phyloP scores from a whole-genome alignment of 2,329 filamentous ascomycete species.

The Xylaria sp. region DNA sequence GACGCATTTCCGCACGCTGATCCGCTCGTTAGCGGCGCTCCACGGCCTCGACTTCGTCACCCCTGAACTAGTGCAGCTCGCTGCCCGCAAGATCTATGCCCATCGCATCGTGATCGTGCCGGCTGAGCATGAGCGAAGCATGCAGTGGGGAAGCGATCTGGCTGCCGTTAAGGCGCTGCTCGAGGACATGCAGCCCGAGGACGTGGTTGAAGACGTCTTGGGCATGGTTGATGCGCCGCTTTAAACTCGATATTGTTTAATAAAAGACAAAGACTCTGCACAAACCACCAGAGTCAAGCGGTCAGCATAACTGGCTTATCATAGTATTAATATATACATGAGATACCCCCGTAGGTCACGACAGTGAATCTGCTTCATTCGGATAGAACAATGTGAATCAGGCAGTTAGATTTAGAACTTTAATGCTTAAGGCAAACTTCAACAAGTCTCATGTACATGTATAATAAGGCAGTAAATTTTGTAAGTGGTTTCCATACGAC shows the following conservation, averaged over 20 bases:
- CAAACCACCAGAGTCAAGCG: not conserved
- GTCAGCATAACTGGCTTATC: not conserved
- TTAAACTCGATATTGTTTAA: slow-evolving; percentile 42
- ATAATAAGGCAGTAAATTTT: not conserved
- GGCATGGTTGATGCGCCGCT: slow-evolving; percentile 66
- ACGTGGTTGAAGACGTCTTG: slow-evolving; percentile 73
- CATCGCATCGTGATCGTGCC: slow-evolving; percentile 80
- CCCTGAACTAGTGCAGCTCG: slow-evolving; percentile 84
- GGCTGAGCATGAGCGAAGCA: slow-evolving; percentile 80
- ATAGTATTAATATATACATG: slow-evolving; percentile 1
- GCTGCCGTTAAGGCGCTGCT: slow-evolving; percentile 75
- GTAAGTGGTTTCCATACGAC: not conserved
- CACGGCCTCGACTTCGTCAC: slow-evolving; percentile 85
- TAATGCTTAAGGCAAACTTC: not conserved
- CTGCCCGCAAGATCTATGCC: slow-evolving; percentile 85
- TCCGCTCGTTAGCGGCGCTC: slow-evolving; percentile 80
- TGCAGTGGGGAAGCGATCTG: slow-evolving; percentile 90
- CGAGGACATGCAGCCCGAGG: slow-evolving; percentile 69
- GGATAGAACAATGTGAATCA: not conserved
- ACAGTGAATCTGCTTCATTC: not conserved
- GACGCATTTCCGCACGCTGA: slow-evolving; percentile 76
- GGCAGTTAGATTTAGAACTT: not conserved
- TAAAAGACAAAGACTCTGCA: not conserved
- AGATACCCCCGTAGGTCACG: not conserved
- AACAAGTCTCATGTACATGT: not conserved